Percentiles rank a stretch among this genome's conserved stretches.
Evolutionary conservation across 2,329 filamentous ascomycete species (phyloP).

Genomic region (Aureobasidium sp.): DNA sequence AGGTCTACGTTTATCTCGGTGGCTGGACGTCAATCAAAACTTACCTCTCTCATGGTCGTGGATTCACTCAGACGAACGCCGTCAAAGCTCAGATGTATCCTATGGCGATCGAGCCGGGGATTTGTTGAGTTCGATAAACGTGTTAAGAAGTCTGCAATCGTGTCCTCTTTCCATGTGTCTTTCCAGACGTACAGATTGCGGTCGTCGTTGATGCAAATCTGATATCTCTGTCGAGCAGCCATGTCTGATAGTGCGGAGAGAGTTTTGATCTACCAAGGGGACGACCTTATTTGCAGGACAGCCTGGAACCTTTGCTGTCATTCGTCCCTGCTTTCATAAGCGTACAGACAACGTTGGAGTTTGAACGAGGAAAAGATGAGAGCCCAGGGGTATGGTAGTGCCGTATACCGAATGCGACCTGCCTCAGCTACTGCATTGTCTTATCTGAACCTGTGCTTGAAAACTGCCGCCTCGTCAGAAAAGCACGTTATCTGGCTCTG

Average conservation of each 20-base stretch:
- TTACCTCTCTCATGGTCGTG: slow-evolving; percentile 5
- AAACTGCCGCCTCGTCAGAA: not conserved
- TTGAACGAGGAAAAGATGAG: not conserved
- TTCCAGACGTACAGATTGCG: not conserved
- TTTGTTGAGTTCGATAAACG: not conserved
- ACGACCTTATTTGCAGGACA: not conserved
- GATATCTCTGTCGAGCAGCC: not conserved
- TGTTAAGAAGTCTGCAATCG: not conserved
- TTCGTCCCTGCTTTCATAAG: not conserved
- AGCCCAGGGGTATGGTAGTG: not conserved
- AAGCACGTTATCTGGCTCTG: not conserved
- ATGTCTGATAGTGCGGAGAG: not conserved
- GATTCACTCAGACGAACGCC: slow-evolving; percentile 7
- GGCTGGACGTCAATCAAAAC: not conserved
- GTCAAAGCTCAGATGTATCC: slow-evolving; percentile 9
- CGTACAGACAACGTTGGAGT: not conserved
- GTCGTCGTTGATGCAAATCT: slow-evolving; percentile 3
- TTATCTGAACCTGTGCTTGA: not conserved
- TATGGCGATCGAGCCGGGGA: not conserved
- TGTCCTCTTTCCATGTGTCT: slow-evolving; percentile 10
- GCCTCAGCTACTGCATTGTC: not conserved
- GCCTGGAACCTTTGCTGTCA: not conserved
- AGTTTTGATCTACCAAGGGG: not conserved
- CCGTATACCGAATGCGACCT: not conserved
- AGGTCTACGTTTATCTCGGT: not conserved